Evolutionary conservation across 2,329 filamentous ascomycete genomes (phyloP).

Genomic region (Aspergillus sp.): DNA sequence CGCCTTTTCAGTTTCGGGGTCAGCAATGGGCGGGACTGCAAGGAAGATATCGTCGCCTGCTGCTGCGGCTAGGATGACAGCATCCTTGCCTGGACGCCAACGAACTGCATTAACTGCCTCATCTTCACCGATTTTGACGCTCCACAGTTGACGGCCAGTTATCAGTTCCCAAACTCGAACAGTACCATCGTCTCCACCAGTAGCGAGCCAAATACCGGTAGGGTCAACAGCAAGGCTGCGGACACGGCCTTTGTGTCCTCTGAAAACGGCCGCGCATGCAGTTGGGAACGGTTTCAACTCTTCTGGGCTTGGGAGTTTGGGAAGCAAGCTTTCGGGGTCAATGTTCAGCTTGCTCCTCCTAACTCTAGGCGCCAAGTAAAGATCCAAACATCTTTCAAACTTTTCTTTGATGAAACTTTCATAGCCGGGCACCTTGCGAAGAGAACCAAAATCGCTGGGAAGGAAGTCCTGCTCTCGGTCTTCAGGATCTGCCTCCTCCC

Average conservation of each 20-base stretch:
- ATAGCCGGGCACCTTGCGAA: conserved; percentile 91
- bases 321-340: conserved; percentile 86
- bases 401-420: conserved; percentile 89
- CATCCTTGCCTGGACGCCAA: conserved; percentile 84
- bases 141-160: conserved; percentile 86
- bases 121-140: conserved; percentile 70
- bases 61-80: conserved; percentile 78
- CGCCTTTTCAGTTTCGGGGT: conserved; percentile 70
- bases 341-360: conserved; percentile 95
- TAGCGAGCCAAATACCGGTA: conserved; percentile 80
- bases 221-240: conserved; percentile 83
- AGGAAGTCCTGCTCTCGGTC: conserved; percentile 88
- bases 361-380: conserved; percentile 90
- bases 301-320: conserved; percentile 88
- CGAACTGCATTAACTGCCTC: conserved; percentile 81
- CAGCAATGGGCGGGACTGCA: conserved; percentile 71
- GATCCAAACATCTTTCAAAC: conserved; percentile 91
- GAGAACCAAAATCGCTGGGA: conserved; percentile 75
- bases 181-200: conserved; percentile 90
- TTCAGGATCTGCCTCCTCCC: conserved; percentile 84
- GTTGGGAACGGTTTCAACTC: conserved; percentile 95
- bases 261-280: conserved; percentile 80
- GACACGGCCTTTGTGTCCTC: conserved; percentile 84
- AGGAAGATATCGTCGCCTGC: conserved; percentile 84
- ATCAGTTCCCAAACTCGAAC: conserved; percentile 86